Percentiles rank a stretch among this genome's conserved stretches.
These are phyloP conservation scores for Globomyces pollinis-pini DNA, from an alignment of 192 early-diverging fungal species.

Conservation along the genomic window DNA sequence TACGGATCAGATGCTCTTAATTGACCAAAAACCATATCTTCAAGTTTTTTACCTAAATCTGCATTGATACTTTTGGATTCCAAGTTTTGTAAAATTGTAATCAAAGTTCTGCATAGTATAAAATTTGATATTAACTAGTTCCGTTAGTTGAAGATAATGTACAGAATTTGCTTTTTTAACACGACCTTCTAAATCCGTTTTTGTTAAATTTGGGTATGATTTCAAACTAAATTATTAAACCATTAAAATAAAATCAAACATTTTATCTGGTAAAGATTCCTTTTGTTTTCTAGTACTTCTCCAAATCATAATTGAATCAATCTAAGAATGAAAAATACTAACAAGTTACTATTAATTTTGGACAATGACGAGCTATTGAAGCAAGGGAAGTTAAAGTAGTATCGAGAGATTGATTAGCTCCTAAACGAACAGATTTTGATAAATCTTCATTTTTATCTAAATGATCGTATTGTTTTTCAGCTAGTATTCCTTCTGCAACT, in stretches of 20 bases:
- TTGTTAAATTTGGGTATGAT: slow-evolving; percentile 17
- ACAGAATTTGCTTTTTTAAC: no score
- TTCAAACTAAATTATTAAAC: slow-evolving; percentile 19
- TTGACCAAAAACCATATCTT: slow-evolving; percentile 91
- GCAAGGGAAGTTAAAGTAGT: slow-evolving; percentile 70
- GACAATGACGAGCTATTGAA: slow-evolving; percentile 71
- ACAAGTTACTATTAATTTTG: slow-evolving; percentile 76
- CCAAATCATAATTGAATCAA: slow-evolving; percentile 52
- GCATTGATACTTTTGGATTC: slow-evolving; percentile 64
- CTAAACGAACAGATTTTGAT: slow-evolving; percentile 17
- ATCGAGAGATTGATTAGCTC: slow-evolving; percentile 70
- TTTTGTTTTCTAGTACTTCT: slow-evolving; percentile 12
- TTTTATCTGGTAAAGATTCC: slow-evolving; percentile 11
- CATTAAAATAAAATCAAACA: no score
- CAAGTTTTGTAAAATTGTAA: slow-evolving; percentile 74
- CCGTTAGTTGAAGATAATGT: no score
- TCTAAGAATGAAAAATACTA: no score
- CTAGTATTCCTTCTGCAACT: slow-evolving; percentile 20
- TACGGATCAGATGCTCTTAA: slow-evolving; percentile 81
- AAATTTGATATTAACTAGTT: slow-evolving; percentile 45
- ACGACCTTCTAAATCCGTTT: slow-evolving; percentile 45
- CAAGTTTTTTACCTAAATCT: slow-evolving; percentile 76
- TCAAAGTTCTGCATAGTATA: slow-evolving; percentile 81
- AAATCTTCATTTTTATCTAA: slow-evolving; percentile 4
- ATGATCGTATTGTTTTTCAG: not conserved